Percentiles rank a stretch among this genome's conserved stretches.
These are phyloP conservation scores for Trypanosoma avium DNA, from an alignment of 208 protist genomes.

Conservation along the genomic window DNA sequence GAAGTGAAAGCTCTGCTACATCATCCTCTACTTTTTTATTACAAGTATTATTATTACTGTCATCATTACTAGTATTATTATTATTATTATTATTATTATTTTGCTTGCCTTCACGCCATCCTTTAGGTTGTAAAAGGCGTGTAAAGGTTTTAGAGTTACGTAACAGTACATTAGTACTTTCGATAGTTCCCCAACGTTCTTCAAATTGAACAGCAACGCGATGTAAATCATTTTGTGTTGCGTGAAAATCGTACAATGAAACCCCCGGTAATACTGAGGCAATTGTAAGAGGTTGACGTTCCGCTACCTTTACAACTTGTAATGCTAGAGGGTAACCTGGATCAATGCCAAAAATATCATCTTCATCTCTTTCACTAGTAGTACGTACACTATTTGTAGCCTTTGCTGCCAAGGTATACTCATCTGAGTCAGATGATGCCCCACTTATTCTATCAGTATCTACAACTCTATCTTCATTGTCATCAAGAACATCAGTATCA, in stretches of 20 bases:
- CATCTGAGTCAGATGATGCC: too few species aligned
- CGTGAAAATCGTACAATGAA: slow-evolving; percentile 24
- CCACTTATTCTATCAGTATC: too few species aligned
- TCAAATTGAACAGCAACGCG: slow-evolving; percentile 36
- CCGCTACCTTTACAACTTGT: slow-evolving; percentile 59
- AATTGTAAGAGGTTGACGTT: slow-evolving; percentile 48
- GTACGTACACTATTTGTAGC: too few species aligned
- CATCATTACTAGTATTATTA: not conserved
- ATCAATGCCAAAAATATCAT: slow-evolving; percentile 31
- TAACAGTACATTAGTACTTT: slow-evolving; percentile 27
- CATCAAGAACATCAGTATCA: not conserved
- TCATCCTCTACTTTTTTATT: too few species aligned
- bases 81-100: not conserved
- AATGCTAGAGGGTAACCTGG: slow-evolving; percentile 43
- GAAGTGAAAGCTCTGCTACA: slow-evolving; percentile 1
- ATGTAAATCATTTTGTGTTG: slow-evolving; percentile 17
- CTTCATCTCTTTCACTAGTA: not conserved
- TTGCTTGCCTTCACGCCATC: not conserved
- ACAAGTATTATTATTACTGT: not conserved
- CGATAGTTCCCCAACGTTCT: slow-evolving; percentile 40
- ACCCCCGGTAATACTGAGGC: slow-evolving; percentile 42
- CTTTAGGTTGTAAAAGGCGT: slow-evolving; percentile 28
- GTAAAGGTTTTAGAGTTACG: slow-evolving; percentile 45
- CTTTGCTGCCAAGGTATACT: too few species aligned
- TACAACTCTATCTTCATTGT: not conserved